Conservation (phyloP, 139 green algal genomes). For the Diplosphaera chodatii region DNA sequence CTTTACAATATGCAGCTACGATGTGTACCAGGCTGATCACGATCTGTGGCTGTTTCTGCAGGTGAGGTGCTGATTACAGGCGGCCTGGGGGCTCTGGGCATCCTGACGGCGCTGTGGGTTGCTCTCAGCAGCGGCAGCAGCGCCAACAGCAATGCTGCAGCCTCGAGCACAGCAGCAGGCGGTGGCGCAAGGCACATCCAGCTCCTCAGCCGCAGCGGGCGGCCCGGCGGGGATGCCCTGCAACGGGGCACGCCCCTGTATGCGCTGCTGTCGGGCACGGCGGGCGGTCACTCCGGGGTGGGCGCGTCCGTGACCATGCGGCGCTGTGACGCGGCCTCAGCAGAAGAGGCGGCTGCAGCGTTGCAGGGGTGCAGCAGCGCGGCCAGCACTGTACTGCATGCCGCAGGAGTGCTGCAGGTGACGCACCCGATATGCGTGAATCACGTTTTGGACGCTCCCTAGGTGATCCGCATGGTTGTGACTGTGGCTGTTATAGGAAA, state of each 20-base stretch:
- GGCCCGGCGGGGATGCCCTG: background rate
- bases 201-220: slow-evolving; percentile 7
- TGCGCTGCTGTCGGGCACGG: slow-evolving; percentile 9
- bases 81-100: slow-evolving; percentile 44
- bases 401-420: slow-evolving; percentile 54
- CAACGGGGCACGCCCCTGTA: background rate
- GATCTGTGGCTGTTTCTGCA: too few species aligned
- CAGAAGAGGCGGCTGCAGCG: slow-evolving; percentile 2
- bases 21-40: too few species aligned
- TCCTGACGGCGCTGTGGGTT: slow-evolving; percentile 38
- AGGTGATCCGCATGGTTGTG: too few species aligned
- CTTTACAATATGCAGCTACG: too few species aligned
- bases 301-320: slow-evolving; percentile 2
- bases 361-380: background rate
- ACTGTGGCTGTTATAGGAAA: too few species aligned
- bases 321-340: slow-evolving; percentile 10
- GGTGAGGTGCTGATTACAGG: slow-evolving; percentile 43
- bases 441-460: too few species aligned
- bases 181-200: slow-evolving; percentile 1
- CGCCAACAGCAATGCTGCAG: slow-evolving; percentile 4
- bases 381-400: slow-evolving; percentile 46
- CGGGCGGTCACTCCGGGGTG: too few species aligned
- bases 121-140: background rate
- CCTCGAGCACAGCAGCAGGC: background rate
- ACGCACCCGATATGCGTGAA: too few species aligned